These are phyloP conservation scores for Gentiana straminea DNA, from an alignment of 257 asterid genomes.

Conservation along the genomic window DNA sequence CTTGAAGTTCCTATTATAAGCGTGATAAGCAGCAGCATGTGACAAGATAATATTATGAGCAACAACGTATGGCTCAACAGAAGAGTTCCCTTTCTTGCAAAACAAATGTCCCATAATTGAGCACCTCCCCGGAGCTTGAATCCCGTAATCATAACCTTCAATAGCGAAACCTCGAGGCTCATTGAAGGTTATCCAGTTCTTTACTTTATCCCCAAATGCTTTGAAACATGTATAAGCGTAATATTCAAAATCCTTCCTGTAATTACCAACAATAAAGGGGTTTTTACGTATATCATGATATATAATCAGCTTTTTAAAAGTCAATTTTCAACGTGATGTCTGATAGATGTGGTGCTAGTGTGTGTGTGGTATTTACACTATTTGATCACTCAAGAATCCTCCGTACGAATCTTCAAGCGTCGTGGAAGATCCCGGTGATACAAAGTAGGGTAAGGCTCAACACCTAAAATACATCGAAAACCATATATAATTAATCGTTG, in stretches of 20 bases:
- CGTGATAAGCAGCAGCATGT: slow-evolving; percentile 38
- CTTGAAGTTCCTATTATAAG: slow-evolving; percentile 35
- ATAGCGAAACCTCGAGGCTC: slow-evolving; percentile 53
- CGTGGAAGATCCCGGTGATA: slow-evolving; percentile 58
- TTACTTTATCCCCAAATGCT: slow-evolving; percentile 46
- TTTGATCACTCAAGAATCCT: slow-evolving; percentile 36
- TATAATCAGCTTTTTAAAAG: too few relatives aligned
- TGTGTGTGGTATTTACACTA: slow-evolving; percentile 24
- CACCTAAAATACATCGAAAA: slow-evolving; percentile 21
- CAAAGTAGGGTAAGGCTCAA: slow-evolving; percentile 41
- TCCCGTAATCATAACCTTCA: slow-evolving; percentile 37
- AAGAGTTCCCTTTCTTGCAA: slow-evolving; percentile 34
- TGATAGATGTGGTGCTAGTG: too few relatives aligned
- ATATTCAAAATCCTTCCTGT: slow-evolving; percentile 41
- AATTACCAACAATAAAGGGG: background rate
- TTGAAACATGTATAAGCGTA: slow-evolving; percentile 49
- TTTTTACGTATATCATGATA: too few relatives aligned
- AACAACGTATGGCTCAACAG: slow-evolving; percentile 30
- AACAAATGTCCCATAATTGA: slow-evolving; percentile 54
- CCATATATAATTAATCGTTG: background rate
- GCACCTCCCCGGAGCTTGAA: slow-evolving; percentile 56
- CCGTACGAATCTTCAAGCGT: slow-evolving; percentile 31
- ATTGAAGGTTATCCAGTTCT: slow-evolving; percentile 46
- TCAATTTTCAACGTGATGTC: too few relatives aligned
- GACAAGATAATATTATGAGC: slow-evolving; percentile 40